Conservation (phyloP, 1,284 basidiomycete genomes). For the Entoloma clypeatum region DNA sequence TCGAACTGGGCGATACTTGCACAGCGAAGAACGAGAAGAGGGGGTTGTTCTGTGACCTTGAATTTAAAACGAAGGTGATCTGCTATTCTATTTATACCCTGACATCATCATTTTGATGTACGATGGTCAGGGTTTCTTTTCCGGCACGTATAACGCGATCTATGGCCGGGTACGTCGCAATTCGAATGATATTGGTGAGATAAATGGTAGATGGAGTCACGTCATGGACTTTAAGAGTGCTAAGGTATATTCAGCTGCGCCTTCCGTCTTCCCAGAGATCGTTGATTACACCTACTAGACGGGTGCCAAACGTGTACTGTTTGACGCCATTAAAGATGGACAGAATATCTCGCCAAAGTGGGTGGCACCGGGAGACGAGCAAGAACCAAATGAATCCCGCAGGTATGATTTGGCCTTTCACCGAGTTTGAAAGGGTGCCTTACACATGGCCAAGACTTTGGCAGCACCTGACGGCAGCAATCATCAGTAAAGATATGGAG, state of each 20-base stretch:
- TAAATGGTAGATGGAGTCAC: conserved; percentile 90
- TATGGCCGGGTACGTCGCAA: conserved; percentile 73
- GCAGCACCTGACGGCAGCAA: conserved; percentile 84
- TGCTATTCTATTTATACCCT: not conserved
- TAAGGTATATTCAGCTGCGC: conserved; percentile 42
- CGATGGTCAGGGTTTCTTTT: conserved; percentile 84
- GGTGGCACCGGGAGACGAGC: conserved; percentile 81
- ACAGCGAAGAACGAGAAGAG: conserved; percentile 81
- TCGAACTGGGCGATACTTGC: conserved; percentile 92
- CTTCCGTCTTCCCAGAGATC: not conserved
- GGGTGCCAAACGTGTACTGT: conserved; percentile 73
- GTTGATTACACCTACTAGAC: conserved; percentile 35
- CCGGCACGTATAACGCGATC: conserved; percentile 93
- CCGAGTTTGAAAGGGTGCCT: too few relatives aligned
- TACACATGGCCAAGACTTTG: conserved; percentile 58
- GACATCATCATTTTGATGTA: conserved; percentile 1
- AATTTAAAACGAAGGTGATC: conserved; percentile 93
- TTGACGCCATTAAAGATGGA: conserved; percentile 79
- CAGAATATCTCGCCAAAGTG: conserved; percentile 76
- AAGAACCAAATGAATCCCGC: conserved; percentile 89
- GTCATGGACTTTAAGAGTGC: conserved; percentile 82
- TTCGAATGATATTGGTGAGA: conserved; percentile 76
- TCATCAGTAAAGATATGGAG: conserved; percentile 87
- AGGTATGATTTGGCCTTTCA: conserved; percentile 42
- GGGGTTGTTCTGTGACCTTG: conserved; percentile 78